Conservation (phyloP, 1,284 basidiomycete genomes). For the Ceratobasidium papillatum region DNA sequence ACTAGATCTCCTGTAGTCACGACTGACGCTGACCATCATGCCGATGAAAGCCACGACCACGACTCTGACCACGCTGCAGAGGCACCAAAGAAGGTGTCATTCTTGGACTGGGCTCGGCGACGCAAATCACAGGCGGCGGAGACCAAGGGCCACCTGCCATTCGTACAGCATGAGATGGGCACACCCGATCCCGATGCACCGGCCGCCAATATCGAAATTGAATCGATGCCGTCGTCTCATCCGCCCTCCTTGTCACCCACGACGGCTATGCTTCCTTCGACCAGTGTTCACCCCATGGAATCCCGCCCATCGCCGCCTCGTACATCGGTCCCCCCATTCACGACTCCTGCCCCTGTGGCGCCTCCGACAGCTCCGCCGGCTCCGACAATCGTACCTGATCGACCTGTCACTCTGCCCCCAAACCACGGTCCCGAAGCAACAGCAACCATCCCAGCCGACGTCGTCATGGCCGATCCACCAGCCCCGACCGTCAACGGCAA, state of each 20-base stretch:
- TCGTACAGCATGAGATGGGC: neutral
- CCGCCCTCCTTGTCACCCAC: neutral
- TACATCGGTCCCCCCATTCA: no score
- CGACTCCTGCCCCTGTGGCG: no score
- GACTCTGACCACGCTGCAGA: conserved; percentile 9
- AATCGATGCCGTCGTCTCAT: neutral
- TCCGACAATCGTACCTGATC: no score
- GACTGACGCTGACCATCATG: neutral
- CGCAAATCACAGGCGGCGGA: conserved; percentile 18
- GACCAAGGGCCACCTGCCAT: neutral
- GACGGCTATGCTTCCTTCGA: neutral
- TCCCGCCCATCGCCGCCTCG: neutral
- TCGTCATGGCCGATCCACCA: conserved; percentile 3
- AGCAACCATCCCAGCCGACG: neutral
- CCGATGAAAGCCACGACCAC: neutral
- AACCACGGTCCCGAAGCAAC: neutral
- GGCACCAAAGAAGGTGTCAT: conserved; percentile 34
- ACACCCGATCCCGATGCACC: neutral
- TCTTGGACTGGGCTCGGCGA: conserved; percentile 32
- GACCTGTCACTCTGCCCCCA: neutral
- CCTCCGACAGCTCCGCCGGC: no score
- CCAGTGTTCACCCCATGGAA: neutral
- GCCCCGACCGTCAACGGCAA: neutral
- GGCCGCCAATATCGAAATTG: neutral
- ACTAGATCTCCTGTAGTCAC: neutral